Evolutionary conservation across 768 basidiomycete genomes (phyloP).

Genomic region (Lentinula lateritia): DNA sequence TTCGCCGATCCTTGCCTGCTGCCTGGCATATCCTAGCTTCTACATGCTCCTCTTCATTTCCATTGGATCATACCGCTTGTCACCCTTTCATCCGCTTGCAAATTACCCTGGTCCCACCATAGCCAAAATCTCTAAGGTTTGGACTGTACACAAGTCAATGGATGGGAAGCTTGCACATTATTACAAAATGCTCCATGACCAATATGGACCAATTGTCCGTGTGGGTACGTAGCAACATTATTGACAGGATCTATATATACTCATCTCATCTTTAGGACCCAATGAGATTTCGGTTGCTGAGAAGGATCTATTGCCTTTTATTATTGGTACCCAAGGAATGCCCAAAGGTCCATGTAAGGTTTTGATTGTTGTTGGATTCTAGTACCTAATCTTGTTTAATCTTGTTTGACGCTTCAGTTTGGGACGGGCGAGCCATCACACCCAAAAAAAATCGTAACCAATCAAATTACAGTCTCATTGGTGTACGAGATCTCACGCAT

Average conservation of each 20-base stretch:
- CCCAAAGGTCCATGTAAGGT: conserved; percentile 2
- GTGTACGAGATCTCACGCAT: conserved; percentile 5
- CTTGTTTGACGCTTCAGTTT: conserved; percentile 11
- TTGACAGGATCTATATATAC: conserved; percentile 13
- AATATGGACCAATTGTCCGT: conserved; percentile 6
- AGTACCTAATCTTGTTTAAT: background rate
- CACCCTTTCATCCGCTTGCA: conserved; percentile 31
- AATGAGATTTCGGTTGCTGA: conserved; percentile 6
- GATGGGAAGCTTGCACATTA: conserved; percentile 6
- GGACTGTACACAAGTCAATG: conserved; percentile 7
- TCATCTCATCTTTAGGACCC: background rate
- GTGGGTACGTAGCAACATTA: conserved; percentile 11
- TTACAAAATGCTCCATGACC: conserved; percentile 4
- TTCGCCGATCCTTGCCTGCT: background rate
- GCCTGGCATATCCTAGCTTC: conserved; percentile 12
- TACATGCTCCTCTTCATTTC: conserved; percentile 18
- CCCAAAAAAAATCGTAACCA: conserved; percentile 12
- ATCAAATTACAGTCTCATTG: conserved; percentile 2
- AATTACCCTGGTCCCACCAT: conserved; percentile 28
- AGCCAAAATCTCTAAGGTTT: conserved; percentile 24
- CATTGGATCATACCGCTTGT: conserved; percentile 29
- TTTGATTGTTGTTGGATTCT: conserved; percentile 13
- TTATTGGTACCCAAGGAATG: conserved; percentile 2
- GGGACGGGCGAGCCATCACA: conserved; percentile 16
- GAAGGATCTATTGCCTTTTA: background rate